Evolutionary conservation across 768 basidiomycete species (phyloP), one percentile per base, ranked within the genome.

Genomic region (Kwoniella sp.): DNA sequence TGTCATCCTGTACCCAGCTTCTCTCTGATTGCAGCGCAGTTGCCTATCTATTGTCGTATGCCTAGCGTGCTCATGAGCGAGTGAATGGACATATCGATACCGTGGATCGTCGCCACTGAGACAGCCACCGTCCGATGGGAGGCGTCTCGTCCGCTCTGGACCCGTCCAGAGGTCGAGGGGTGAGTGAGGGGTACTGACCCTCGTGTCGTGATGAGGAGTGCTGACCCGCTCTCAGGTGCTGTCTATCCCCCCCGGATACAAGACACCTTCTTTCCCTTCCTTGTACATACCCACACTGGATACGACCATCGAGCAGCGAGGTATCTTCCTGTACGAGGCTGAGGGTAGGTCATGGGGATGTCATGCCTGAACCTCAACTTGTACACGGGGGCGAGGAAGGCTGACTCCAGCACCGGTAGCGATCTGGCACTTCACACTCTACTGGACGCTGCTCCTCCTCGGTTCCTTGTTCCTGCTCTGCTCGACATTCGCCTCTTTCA

Each of bases 341-440:
- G 65, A 70, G 33, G 55, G 68, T 70, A 41, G 15, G 65, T 46
- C 43, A 6, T 12, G 10, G n/a, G n/a, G n/a, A n/a, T n/a, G n/a
- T n/a, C n/a, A n/a, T n/a, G 36, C 8, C 5, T 10, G 5, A 8
- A 49, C 41, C 23, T 29, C n/a, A 11, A 5, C 38, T 9, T 20
- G 26, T 12, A 8, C 10, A 38, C 4, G 25, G 7, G 15, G 39
- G 39, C 11, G 23, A 3, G 3, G 8, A n/a, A 9, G 23, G 43
- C 7, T 46, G 43, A 26, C 43, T 39, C 31, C 10, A 25, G 20
- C 33, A 19, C 5, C 12, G 27, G 20, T 38, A 70, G 68, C 52
- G n/a, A 67, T 70, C 14, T 70, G 68, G 68, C 46, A 56, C n/a
- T 70, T 67, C 55, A 70, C 68, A 5, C 43, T 70, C 14, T 70